Conservation (phyloP, 768 basidiomycete species). For the Lactarius quietus region DNA sequence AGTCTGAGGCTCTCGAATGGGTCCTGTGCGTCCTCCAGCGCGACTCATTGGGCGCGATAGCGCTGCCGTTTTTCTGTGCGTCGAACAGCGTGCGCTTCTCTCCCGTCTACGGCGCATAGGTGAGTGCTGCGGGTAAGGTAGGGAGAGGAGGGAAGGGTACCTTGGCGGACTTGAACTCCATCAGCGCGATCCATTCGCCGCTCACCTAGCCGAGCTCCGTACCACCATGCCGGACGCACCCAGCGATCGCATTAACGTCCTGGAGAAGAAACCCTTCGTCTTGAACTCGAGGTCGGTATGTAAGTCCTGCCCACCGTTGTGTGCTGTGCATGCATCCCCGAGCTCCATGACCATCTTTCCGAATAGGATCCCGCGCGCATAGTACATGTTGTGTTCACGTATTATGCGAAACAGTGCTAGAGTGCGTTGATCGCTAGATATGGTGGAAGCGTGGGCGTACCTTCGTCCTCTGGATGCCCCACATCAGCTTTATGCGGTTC, state of each 20-base stretch:
- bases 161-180: slow-evolving; percentile 76
- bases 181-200: slow-evolving; percentile 87
- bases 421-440: too few relatives aligned
- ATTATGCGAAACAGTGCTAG: slow-evolving; percentile 30
- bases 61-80: slow-evolving; percentile 66
- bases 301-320: slow-evolving; percentile 73
- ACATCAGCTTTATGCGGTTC: slow-evolving; percentile 81
- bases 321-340: slow-evolving; percentile 82
- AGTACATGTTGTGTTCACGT: slow-evolving; percentile 93
- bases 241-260: slow-evolving; percentile 86
- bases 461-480: slow-evolving; percentile 81
- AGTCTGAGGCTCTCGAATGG: slow-evolving; percentile 75
- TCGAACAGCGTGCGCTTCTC: too few relatives aligned
- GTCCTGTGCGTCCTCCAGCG: slow-evolving; percentile 86
- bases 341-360: slow-evolving; percentile 96
- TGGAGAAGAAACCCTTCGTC: slow-evolving; percentile 98
- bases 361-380: slow-evolving; percentile 82
- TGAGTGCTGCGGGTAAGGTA: not conserved
- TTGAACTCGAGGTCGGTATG: slow-evolving; percentile 92
- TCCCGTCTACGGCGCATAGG: slow-evolving; percentile 46
- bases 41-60: slow-evolving; percentile 79
- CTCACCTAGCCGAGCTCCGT: slow-evolving; percentile 78
- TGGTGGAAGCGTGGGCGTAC: slow-evolving; percentile 36
- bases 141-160: slow-evolving; percentile 35
- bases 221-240: slow-evolving; percentile 63